Conservation (phyloP, 78 protist genomes). For the Dictyostelium capitatum region DNA sequence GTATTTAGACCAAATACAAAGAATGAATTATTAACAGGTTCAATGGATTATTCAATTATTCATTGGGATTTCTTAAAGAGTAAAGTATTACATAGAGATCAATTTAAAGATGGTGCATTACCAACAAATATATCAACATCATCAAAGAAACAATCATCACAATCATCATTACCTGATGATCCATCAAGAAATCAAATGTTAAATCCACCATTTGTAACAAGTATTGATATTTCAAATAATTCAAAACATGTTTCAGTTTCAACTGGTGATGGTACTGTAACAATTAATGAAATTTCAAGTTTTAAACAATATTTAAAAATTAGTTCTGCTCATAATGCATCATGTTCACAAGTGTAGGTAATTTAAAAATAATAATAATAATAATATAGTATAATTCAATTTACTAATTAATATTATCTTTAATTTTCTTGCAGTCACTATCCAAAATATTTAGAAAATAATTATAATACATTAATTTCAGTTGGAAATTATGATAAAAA, state of each 20-base stretch:
- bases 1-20: constrained; percentile 63
- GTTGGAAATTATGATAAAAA: constrained; percentile 40
- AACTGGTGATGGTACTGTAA: constrained; percentile 46
- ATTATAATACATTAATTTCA: constrained; percentile 22
- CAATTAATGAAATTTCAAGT: constrained; percentile 37
- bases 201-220: constrained; percentile 77
- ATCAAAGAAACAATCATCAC: neutral
- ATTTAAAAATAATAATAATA: neutral
- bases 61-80: constrained; percentile 71
- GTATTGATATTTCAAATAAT: constrained; percentile 48
- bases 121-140: neutral
- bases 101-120: constrained; percentile 8
- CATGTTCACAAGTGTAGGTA: constrained; percentile 50
- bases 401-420: too few species aligned
- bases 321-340: constrained; percentile 11
- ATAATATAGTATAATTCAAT: too few species aligned
- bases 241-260: constrained; percentile 44
- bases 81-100: constrained; percentile 23
- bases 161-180: neutral
- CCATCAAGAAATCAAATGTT: constrained; percentile 55
- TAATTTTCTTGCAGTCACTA: too few species aligned
- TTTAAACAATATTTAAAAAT: constrained; percentile 25
- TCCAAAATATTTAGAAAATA: constrained; percentile 27
- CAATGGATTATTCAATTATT: constrained; percentile 55
- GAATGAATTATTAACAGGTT: constrained; percentile 54